A percentile compares a stretch with the other conserved stretches of the same genome.
These are phyloP conservation scores for Coniochaeta sp. DNA, from an alignment of 2,329 filamentous ascomycete genomes.

Conservation along the genomic window DNA sequence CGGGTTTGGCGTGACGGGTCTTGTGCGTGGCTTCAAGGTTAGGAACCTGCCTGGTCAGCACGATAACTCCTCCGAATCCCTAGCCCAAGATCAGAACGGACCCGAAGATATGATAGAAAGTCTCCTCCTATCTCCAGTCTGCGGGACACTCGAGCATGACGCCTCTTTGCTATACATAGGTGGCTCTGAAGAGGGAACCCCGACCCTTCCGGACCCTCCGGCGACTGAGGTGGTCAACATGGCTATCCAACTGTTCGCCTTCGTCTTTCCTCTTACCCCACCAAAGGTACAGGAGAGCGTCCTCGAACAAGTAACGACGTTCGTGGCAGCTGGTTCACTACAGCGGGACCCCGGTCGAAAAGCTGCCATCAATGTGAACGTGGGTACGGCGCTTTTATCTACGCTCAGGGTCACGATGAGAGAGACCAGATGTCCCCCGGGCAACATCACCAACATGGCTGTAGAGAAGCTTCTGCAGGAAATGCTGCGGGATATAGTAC, in stretches of 20 bases:
- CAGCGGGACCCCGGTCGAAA: slow-evolving; percentile 83
- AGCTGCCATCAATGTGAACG: slow-evolving; percentile 84
- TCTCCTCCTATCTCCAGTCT: slow-evolving; percentile 62
- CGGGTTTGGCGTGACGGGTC: slow-evolving; percentile 84
- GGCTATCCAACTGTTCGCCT: slow-evolving; percentile 87
- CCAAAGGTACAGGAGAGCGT: slow-evolving; percentile 93
- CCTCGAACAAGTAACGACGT: slow-evolving; percentile 85
- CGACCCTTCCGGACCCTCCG: slow-evolving; percentile 63
- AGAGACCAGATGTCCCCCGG: slow-evolving; percentile 65
- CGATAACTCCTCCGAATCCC: slow-evolving; percentile 36
- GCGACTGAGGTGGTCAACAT: slow-evolving; percentile 92
- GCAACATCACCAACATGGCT: slow-evolving; percentile 64
- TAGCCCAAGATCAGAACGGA: slow-evolving; percentile 43
- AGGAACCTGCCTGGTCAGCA: slow-evolving; percentile 64
- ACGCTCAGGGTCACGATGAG: slow-evolving; percentile 78
- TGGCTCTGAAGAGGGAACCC: slow-evolving; percentile 35
- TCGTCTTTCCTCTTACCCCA: slow-evolving; percentile 81
- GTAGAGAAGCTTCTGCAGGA: slow-evolving; percentile 84
- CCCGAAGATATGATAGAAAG: slow-evolving; percentile 59
- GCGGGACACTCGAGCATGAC: slow-evolving; percentile 81
- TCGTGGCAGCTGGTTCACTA: slow-evolving; percentile 70
- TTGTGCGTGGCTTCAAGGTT: slow-evolving; percentile 71
- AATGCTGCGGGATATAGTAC: slow-evolving; percentile 61
- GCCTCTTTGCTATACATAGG: slow-evolving; percentile 68
- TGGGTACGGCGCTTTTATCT: slow-evolving; percentile 72